Percentiles rank a stretch among this genome's conserved stretches.
These are phyloP conservation scores for Fraxinus sp. DNA, from an alignment of 305 asterid species.

Conservation along the genomic window DNA sequence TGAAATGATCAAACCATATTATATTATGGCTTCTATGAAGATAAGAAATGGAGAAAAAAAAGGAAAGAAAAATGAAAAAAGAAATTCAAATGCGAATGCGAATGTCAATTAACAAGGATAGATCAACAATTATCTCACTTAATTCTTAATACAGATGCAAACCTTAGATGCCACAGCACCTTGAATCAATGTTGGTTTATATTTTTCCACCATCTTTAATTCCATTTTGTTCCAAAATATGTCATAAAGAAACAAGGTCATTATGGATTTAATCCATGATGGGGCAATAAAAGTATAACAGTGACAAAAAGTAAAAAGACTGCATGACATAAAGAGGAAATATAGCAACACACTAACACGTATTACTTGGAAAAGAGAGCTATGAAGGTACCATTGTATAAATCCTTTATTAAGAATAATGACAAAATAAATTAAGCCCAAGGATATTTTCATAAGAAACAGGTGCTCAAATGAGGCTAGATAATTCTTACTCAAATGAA, in stretches of 20 bases:
- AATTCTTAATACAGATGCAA: background rate
- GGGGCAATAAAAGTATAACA: background rate
- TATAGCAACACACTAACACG: background rate
- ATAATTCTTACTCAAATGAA: background rate
- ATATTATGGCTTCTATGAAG: background rate
- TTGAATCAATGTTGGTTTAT: background rate
- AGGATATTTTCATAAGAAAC: background rate
- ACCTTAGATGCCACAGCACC: background rate
- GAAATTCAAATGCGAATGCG: background rate
- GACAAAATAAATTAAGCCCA: background rate
- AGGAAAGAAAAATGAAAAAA: background rate
- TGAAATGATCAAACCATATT: background rate
- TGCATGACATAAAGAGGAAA: background rate
- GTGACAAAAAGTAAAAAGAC: background rate
- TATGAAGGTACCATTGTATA: background rate
- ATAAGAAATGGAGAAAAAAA: background rate
- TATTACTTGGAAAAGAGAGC: background rate
- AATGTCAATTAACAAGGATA: background rate
- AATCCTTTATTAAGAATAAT: background rate
- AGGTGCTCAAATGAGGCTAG: background rate
- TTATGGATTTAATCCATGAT: background rate
- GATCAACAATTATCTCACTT: background rate
- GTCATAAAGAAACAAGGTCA: background rate
- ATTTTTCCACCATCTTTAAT: background rate
- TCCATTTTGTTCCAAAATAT: slow-evolving; percentile 1